Evolutionary conservation across 2,329 filamentous ascomycete genomes (phyloP), one percentile per base, ranked within the genome.

Genomic region (Chrysosporium keratinophilum): DNA sequence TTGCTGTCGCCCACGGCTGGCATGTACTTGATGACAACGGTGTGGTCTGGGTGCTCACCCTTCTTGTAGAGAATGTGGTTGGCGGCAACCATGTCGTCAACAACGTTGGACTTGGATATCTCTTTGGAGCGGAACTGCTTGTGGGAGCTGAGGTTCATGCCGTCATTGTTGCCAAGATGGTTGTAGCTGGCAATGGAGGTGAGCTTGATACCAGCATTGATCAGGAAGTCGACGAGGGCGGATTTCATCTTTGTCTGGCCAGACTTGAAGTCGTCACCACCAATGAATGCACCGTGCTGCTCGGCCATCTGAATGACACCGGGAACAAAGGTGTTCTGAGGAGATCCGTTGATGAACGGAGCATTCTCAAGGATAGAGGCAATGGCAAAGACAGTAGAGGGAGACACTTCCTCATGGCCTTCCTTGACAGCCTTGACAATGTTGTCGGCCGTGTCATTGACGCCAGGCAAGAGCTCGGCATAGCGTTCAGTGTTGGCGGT

Each of bases 181-280:
- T 98, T 98, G 83, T 98, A 98, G 74, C 87, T 94, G 60, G 93
- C 88, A 74, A 98, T 97, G 40, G 90, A 95, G 56, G 91, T 97
- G 67, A 98, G 83, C 78, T 95, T 96, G 80, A 98, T 97, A 69
- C 93, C 93, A 46, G 93, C 93, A 70, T 84, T 96, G 83, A 98
- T 95, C 69, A 98, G 75, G 76, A 98, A 98, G 74, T 98, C 93
- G 44, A 97, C 93, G 31, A 98, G 82, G 17, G 93, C 93, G 57
- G 93, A 97, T 78, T 98, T 98, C 93, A 98, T 98, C 83, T 98
- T 98, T 70, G 93, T 98, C 79, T 98, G 93, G 59, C 93, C 93
- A 58, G 93, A 97, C 78, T 98, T 98, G 84, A 98, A 98, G 76
- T 98, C 93, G 65, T 98, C 93, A 60, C 93, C 93, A 56, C 93